These are phyloP conservation scores for Triadica sebifera DNA, from an alignment of 345 rosid genomes.

Conservation along the genomic window DNA sequence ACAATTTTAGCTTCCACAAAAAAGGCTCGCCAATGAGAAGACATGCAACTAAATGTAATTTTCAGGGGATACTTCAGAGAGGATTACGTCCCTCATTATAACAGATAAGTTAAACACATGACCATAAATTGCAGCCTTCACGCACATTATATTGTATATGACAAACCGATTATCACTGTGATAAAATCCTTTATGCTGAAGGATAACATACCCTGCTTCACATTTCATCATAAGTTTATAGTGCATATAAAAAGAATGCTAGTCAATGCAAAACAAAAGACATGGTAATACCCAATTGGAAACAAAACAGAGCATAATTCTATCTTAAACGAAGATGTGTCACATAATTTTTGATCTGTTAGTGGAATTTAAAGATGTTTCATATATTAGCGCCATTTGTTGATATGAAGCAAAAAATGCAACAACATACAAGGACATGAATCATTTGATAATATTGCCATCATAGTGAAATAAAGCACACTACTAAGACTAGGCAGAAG, in stretches of 20 bases:
- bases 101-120: background rate
- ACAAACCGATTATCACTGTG: background rate
- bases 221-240: background rate
- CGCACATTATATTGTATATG: background rate
- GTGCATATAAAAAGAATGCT: background rate
- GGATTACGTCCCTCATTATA: background rate
- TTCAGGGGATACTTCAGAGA: background rate
- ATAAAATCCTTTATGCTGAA: background rate
- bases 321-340: background rate
- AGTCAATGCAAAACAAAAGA: background rate
- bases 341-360: background rate
- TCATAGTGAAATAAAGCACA: background rate
- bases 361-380: conserved; percentile 8
- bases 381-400: background rate
- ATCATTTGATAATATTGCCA: background rate
- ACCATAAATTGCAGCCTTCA: background rate
- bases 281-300: background rate
- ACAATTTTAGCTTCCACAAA: background rate
- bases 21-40: background rate
- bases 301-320: background rate
- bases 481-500: no score
- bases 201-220: background rate
- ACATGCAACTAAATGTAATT: background rate
- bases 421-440: conserved; percentile 10
- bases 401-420: background rate